Conservation (phyloP, 2,329 filamentous ascomycete genomes). For the Aspergillus unguis region DNA sequence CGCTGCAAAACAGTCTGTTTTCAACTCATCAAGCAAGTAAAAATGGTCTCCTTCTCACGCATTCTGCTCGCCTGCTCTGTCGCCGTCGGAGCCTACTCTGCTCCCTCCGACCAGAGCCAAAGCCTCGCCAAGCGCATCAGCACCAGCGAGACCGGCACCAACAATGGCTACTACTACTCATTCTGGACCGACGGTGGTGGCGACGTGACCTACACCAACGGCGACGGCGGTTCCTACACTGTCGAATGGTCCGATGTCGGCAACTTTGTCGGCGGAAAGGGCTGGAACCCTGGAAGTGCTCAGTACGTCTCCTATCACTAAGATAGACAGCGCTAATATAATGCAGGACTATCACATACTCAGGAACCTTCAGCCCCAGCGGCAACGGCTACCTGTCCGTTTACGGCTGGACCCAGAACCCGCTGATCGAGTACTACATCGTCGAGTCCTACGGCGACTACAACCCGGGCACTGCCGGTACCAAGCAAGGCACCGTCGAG, state of each 20-base stretch:
- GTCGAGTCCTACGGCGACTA: constrained; percentile 35
- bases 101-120: constrained; percentile 18
- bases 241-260: constrained; percentile 48
- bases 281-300: constrained; percentile 54
- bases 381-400: constrained; percentile 36
- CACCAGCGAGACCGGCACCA: constrained; percentile 26
- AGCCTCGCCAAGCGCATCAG: constrained; percentile 16
- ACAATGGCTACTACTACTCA: constrained; percentile 50
- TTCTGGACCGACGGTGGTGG: constrained; percentile 50
- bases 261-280: constrained; percentile 59
- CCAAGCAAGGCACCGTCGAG: constrained; percentile 34
- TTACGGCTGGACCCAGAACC: constrained; percentile 43
- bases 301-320: constrained; percentile 37
- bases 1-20: not conserved
- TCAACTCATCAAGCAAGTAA: not conserved
- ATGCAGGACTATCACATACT: constrained; percentile 26
- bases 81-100: constrained; percentile 22
- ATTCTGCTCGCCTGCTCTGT: constrained; percentile 23
- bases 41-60: constrained; percentile 28
- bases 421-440: constrained; percentile 40
- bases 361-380: constrained; percentile 26
- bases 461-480: constrained; percentile 29
- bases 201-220: constrained; percentile 47
- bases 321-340: not conserved
- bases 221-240: constrained; percentile 44